phyloP scores from a whole-genome alignment of 1,284 basidiomycete species.

The Fomitopsis pinicola region DNA sequence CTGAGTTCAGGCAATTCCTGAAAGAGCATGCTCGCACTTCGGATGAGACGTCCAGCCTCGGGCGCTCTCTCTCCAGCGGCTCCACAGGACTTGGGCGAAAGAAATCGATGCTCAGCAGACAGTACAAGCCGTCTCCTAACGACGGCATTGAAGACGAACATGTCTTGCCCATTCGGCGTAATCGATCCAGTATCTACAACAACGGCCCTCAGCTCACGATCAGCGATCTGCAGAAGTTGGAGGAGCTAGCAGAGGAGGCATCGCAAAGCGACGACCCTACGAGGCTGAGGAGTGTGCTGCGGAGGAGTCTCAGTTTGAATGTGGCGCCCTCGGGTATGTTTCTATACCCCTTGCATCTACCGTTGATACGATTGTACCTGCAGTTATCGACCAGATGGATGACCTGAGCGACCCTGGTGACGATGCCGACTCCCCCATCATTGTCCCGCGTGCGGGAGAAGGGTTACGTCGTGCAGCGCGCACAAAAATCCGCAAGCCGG shows the following conservation, averaged over 20 bases:
- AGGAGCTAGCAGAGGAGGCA: slow-evolving; percentile 88
- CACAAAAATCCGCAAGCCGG: slow-evolving; percentile 94
- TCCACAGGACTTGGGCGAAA: slow-evolving; percentile 64
- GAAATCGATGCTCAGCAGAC: slow-evolving; percentile 87
- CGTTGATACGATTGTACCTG: slow-evolving; percentile 11
- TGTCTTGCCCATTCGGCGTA: slow-evolving; percentile 64
- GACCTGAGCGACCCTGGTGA: slow-evolving; percentile 63
- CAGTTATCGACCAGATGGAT: slow-evolving; percentile 66
- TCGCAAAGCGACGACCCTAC: slow-evolving; percentile 81
- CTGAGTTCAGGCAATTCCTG: slow-evolving; percentile 92
- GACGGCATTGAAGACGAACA: slow-evolving; percentile 64
- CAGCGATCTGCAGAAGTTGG: slow-evolving; percentile 87
- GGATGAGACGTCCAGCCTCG: slow-evolving; percentile 38
- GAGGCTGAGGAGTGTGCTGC: slow-evolving; percentile 76
- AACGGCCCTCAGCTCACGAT: slow-evolving; percentile 79
- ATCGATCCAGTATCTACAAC: slow-evolving; percentile 61
- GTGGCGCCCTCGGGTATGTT: slow-evolving; percentile 71
- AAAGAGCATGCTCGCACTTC: slow-evolving; percentile 81
- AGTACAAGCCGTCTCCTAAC: slow-evolving; percentile 74
- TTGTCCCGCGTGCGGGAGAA: slow-evolving; percentile 83
- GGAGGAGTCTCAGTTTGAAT: slow-evolving; percentile 87
- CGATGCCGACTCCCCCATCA: slow-evolving; percentile 85
- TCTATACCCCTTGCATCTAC: slow-evolving; percentile 21
- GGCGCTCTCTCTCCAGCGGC: slow-evolving; percentile 32
- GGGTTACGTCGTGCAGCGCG: slow-evolving; percentile 89